phyloP scores from a whole-genome alignment of 2,329 filamentous ascomycete genomes.

The Sclerotinia glacialis region DNA sequence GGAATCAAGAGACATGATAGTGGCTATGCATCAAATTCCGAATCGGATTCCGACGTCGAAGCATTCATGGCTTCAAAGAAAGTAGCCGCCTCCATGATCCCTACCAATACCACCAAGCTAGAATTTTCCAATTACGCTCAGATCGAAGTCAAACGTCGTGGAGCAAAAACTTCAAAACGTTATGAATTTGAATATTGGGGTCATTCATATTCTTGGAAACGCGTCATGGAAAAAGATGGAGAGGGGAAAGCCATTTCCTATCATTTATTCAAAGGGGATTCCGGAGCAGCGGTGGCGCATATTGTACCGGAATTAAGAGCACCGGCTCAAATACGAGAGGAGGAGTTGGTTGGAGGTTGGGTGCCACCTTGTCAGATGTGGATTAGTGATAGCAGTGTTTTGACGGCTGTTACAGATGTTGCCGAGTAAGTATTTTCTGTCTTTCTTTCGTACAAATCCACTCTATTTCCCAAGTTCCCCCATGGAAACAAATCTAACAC shows the following conservation, averaged over 20 bases:
- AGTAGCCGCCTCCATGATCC: conserved; percentile 35
- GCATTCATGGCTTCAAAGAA: conserved; percentile 37
- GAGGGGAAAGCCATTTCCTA: conserved; percentile 66
- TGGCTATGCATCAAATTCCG: conserved; percentile 53
- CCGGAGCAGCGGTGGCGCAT: conserved; percentile 68
- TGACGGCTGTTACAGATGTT: conserved; percentile 69
- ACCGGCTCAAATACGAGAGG: conserved; percentile 65
- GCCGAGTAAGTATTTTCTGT: conserved; percentile 67
- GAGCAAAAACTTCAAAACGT: conserved; percentile 63
- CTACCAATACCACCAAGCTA: conserved; percentile 79
- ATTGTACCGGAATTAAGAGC: conserved; percentile 79
- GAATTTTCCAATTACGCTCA: conserved; percentile 98
- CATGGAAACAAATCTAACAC: neutral
- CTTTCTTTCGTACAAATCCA: neutral
- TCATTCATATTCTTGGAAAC: conserved; percentile 78
- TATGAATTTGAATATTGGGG: conserved; percentile 98
- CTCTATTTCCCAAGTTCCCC: neutral
- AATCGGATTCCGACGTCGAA: conserved; percentile 34
- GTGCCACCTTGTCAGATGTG: conserved; percentile 87
- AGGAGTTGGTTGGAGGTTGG: conserved; percentile 80
- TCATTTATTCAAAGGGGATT: conserved; percentile 69
- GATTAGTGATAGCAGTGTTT: conserved; percentile 72
- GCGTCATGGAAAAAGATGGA: conserved; percentile 66
- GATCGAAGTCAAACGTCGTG: conserved; percentile 72
- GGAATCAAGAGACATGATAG: conserved; percentile 47